These are phyloP conservation scores for Aspergillus melleus DNA, from an alignment of 2,329 filamentous ascomycete species.

Conservation along the genomic window DNA sequence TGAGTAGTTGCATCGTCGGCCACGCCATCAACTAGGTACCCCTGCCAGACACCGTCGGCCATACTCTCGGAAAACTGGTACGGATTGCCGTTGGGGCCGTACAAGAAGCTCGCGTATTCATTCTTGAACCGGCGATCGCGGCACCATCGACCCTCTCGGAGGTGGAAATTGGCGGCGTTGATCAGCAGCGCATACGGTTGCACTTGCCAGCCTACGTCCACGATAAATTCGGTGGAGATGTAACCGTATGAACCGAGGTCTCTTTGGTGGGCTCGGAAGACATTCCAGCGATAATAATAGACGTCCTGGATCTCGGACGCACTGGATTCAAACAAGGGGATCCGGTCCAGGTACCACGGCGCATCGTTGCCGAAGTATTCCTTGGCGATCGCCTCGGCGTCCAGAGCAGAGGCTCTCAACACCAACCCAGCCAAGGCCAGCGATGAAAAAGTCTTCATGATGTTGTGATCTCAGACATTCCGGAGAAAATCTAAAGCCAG, in stretches of 20 bases:
- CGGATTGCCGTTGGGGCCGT: slow-evolving; percentile 39
- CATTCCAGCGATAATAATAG: slow-evolving; percentile 49
- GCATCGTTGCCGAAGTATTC: slow-evolving; percentile 21
- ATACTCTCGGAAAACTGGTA: slow-evolving; percentile 48
- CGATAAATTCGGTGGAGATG: slow-evolving; percentile 48
- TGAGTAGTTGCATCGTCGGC: slow-evolving; percentile 30
- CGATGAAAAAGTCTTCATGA: not conserved
- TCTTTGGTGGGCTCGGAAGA: slow-evolving; percentile 47
- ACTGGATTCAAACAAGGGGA: slow-evolving; percentile 19
- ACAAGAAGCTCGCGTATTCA: slow-evolving; percentile 46
- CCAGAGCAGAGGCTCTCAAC: not conserved
- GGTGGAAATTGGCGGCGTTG: slow-evolving; percentile 47
- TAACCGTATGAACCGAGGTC: slow-evolving; percentile 44
- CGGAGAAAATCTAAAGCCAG: too few relatives aligned
- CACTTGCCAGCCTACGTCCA: slow-evolving; percentile 44
- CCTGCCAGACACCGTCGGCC: slow-evolving; percentile 39
- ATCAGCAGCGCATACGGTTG: slow-evolving; percentile 46
- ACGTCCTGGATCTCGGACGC: slow-evolving; percentile 32
- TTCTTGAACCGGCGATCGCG: slow-evolving; percentile 47
- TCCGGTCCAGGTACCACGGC: slow-evolving; percentile 19
- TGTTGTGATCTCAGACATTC: not conserved
- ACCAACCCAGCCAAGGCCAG: not conserved
- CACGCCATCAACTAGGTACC: slow-evolving; percentile 46
- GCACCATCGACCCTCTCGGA: slow-evolving; percentile 47
- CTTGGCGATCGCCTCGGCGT: slow-evolving; percentile 4